phyloP scores from a whole-genome alignment of 2,329 filamentous ascomycete genomes.

The Xylariaceae sp. region DNA sequence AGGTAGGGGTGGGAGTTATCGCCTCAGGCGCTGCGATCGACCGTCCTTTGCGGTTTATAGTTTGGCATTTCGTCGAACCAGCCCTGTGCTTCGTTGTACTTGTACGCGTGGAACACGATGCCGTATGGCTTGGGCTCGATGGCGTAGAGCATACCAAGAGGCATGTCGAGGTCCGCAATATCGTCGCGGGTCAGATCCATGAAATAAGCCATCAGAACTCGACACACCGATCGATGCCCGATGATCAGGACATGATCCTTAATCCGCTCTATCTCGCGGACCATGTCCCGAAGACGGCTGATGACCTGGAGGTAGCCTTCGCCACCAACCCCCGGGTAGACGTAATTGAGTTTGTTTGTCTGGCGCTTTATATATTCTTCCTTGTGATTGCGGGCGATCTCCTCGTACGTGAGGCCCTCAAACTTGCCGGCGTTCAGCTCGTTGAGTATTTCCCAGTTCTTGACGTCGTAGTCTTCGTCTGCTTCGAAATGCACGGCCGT shows the following conservation, averaged over 20 bases:
- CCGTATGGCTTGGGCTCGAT: constrained; percentile 98
- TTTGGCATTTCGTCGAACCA: constrained; percentile 87
- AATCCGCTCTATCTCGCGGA: constrained; percentile 95
- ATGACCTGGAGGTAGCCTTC: constrained; percentile 98
- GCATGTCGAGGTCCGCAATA: constrained; percentile 92
- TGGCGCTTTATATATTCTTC: constrained; percentile 82
- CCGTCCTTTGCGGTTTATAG: constrained; percentile 71
- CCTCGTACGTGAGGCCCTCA: constrained; percentile 92
- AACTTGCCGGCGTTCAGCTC: constrained; percentile 92
- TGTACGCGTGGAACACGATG: constrained; percentile 94
- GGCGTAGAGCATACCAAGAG: constrained; percentile 89
- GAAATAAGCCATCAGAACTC: constrained; percentile 95
- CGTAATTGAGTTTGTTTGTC: constrained; percentile 89
- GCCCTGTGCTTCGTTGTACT: constrained; percentile 75
- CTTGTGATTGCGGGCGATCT: constrained; percentile 78
- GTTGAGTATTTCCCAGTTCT: constrained; percentile 97
- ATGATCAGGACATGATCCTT: constrained; percentile 93
- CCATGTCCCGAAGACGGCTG: constrained; percentile 90
- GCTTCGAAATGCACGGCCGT: constrained; percentile 86
- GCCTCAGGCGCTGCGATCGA: constrained; percentile 42
- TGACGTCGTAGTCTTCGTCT: constrained; percentile 94
- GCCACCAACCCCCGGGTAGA: constrained; percentile 92
- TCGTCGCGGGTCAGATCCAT: constrained; percentile 88
- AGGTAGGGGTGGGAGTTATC: too few relatives aligned
- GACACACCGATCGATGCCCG: constrained; percentile 87